phyloP scores from a whole-genome alignment of 73 alveolate genomes.

The Paramecium primaurelia region DNA sequence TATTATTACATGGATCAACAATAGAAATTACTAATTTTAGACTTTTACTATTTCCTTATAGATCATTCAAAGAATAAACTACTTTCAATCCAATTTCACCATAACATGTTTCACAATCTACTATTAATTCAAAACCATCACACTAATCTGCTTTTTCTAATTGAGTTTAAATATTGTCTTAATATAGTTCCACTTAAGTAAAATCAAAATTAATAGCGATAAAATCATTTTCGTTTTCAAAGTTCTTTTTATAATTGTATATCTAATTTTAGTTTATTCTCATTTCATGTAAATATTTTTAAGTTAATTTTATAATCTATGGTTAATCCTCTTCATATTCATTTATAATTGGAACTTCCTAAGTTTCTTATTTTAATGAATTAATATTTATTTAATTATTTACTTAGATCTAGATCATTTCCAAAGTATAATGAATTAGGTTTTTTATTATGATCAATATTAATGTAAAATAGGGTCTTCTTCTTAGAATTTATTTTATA shows the following conservation, averaged over 20 bases:
- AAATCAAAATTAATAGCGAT: not conserved
- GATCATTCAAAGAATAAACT: not conserved
- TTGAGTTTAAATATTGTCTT: not conserved
- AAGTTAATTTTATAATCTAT: not conserved
- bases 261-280: not conserved
- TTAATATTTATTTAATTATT: not conserved
- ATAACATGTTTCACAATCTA: not conserved
- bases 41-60: not conserved
- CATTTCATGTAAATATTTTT: not conserved
- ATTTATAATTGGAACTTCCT: not conserved
- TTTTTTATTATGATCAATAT: not conserved
- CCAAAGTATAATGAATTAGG: not conserved
- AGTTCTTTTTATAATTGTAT: not conserved
- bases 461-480: not conserved
- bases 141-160: not conserved
- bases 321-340: not conserved
- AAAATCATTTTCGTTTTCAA: not conserved
- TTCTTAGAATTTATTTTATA: not conserved
- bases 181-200: not conserved
- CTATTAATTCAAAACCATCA: not conserved
- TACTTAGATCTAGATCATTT: not conserved
- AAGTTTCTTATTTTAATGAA: not conserved
- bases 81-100: not conserved
- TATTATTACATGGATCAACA: not conserved
- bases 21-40: not conserved